Percentiles rank a stretch among this genome's conserved stretches.
These are phyloP conservation scores for Aspergillus cavernicola DNA, from an alignment of 495 filamentous ascomycete genomes.

Conservation along the genomic window DNA sequence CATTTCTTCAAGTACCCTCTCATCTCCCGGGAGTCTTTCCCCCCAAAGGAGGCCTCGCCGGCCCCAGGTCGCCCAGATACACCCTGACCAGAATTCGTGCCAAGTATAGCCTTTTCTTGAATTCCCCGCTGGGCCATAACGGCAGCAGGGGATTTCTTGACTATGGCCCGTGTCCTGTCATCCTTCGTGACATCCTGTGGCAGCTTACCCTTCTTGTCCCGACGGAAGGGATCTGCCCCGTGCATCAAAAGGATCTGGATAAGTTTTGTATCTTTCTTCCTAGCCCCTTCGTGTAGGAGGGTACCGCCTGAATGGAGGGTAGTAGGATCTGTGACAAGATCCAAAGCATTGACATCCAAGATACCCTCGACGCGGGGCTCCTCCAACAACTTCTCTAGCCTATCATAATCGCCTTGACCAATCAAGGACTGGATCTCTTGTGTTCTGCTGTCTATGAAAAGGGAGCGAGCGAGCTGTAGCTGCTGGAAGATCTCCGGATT, in stretches of 20 bases:
- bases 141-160: constrained; percentile 92
- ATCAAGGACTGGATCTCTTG: constrained; percentile 78
- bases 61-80: constrained; percentile 47
- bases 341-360: constrained; percentile 84
- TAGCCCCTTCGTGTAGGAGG: constrained; percentile 87
- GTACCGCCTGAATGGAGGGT: constrained; percentile 79
- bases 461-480: constrained; percentile 82
- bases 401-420: constrained; percentile 65
- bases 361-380: constrained; percentile 80
- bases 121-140: constrained; percentile 92
- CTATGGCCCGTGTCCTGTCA: constrained; percentile 75
- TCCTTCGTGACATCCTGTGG: constrained; percentile 98
- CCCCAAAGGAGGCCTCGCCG: constrained; percentile 62
- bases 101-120: constrained; percentile 92
- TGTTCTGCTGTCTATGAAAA: constrained; percentile 84
- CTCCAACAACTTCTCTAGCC: constrained; percentile 71
- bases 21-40: constrained; percentile 91
- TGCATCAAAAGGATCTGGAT: constrained; percentile 89
- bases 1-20: constrained; percentile 98
- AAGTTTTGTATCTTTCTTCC: constrained; percentile 75
- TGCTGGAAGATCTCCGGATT: constrained; percentile 94
- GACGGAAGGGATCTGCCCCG: constrained; percentile 94
- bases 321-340: constrained; percentile 75
- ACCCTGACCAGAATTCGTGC: constrained; percentile 61
- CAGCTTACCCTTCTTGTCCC: constrained; percentile 91